Conservation (phyloP, 2,329 filamentous ascomycete species). For the Claviceps spartinae region DNA sequence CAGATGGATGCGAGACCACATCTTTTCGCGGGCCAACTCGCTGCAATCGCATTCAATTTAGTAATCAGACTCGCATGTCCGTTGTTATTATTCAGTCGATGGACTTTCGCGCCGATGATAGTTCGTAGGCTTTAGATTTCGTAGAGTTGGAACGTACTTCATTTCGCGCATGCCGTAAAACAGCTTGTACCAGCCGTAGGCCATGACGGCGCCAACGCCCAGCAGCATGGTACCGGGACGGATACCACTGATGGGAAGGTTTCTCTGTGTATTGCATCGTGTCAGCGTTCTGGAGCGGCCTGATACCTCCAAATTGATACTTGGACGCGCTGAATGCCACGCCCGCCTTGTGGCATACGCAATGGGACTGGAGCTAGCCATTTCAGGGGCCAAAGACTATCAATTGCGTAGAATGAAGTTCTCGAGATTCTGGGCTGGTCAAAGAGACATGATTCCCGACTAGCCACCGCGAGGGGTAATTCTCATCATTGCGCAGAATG, state of each 20-base stretch:
- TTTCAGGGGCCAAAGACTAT: background rate
- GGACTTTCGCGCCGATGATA: background rate
- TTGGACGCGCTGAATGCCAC: too few relatives aligned
- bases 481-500: background rate
- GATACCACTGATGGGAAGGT: constrained; percentile 84
- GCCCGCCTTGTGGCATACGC: too few relatives aligned
- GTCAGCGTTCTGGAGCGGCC: background rate
- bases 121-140: too few relatives aligned
- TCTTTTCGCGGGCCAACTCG: constrained; percentile 91
- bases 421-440: too few relatives aligned
- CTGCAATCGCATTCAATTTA: constrained; percentile 29
- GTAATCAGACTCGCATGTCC: background rate
- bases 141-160: constrained; percentile 48
- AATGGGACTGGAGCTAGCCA: background rate
- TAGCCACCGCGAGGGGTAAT: background rate
- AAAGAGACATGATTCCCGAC: too few relatives aligned
- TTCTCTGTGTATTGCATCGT: constrained; percentile 46
- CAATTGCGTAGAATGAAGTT: background rate
- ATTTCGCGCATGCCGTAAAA: constrained; percentile 76
- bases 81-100: too few relatives aligned
- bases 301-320: background rate
- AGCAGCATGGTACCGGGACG: constrained; percentile 66
- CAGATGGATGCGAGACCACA: constrained; percentile 93
- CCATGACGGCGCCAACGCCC: constrained; percentile 65
- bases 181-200: constrained; percentile 81